Conservation (phyloP, 208 protist species). For the Trypanosoma conorhini region DNA sequence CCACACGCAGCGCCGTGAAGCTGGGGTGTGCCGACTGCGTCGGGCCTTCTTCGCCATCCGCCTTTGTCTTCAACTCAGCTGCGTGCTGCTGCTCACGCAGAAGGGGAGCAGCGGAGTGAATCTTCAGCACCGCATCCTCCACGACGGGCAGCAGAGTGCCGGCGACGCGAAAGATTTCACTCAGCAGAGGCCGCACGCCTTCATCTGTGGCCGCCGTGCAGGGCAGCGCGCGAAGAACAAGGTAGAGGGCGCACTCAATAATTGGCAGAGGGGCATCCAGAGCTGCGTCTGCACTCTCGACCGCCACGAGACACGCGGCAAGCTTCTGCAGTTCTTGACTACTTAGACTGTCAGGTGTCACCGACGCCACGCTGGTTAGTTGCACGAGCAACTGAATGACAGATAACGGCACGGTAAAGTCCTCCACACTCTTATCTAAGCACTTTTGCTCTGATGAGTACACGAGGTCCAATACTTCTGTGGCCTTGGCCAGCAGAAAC, state of each 20-base stretch:
- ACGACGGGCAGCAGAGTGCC: slow-evolving; percentile 21
- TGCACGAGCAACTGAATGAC: slow-evolving; percentile 25
- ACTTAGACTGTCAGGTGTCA: slow-evolving; percentile 11
- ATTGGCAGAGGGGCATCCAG: slow-evolving; percentile 32
- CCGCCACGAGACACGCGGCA: slow-evolving; percentile 3
- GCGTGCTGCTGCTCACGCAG: neutral
- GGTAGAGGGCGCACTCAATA: slow-evolving; percentile 32
- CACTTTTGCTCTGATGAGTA: neutral
- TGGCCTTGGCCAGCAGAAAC: slow-evolving; percentile 16
- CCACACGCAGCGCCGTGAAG: slow-evolving; percentile 10
- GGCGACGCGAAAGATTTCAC: neutral
- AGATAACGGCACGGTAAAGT: slow-evolving; percentile 12
- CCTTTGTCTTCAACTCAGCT: neutral
- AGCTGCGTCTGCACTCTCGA: slow-evolving; percentile 15
- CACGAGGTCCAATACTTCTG: slow-evolving; percentile 15
- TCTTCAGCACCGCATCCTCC: slow-evolving; percentile 14
- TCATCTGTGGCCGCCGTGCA: slow-evolving; percentile 8
- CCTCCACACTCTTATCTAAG: slow-evolving; percentile 10
- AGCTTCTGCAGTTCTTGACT: slow-evolving; percentile 8
- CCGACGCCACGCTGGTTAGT: slow-evolving; percentile 1
- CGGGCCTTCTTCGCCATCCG: neutral
- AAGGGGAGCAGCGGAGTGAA: slow-evolving; percentile 13
- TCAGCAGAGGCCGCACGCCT: neutral
- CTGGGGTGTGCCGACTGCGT: neutral
- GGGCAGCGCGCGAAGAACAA: slow-evolving; percentile 28